Percentiles rank a stretch among this genome's conserved stretches.
Evolutionary conservation across 176 grass and related monocot genomes (phyloP).

Genomic region (Guadua angustifolia): DNA sequence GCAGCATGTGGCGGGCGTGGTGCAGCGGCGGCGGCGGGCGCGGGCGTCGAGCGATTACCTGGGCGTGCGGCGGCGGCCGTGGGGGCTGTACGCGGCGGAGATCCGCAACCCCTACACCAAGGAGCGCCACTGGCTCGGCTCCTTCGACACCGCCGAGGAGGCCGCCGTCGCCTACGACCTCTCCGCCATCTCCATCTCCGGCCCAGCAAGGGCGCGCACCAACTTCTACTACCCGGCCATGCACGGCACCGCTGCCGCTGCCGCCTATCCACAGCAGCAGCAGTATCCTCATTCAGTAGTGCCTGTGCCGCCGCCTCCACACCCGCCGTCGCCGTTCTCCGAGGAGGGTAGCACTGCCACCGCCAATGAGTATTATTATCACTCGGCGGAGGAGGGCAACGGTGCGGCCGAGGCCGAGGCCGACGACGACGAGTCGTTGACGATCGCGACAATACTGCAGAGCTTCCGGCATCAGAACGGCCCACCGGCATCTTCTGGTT

Average conservation of each 20-base stretch:
- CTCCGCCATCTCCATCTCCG: constrained; percentile 66
- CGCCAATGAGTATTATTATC: background rate
- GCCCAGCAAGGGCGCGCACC: constrained; percentile 50
- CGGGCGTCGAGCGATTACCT: constrained; percentile 73
- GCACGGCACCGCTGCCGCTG: background rate
- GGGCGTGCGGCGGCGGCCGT: constrained; percentile 74
- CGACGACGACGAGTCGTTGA: constrained; percentile 66
- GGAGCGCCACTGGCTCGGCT: constrained; percentile 79
- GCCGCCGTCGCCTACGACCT: constrained; percentile 62
- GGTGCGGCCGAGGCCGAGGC: background rate
- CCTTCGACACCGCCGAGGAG: constrained; percentile 88
- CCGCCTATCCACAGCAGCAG: background rate
- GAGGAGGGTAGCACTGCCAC: background rate
- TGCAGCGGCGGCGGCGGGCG: constrained; percentile 38
- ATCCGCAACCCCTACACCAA: constrained; percentile 88
- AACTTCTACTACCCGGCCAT: constrained; percentile 67
- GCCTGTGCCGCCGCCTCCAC: background rate
- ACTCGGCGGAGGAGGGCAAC: constrained; percentile 4
- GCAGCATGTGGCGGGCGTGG: background rate
- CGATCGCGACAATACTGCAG: constrained; percentile 69
- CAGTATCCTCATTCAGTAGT: background rate
- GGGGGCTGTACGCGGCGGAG: constrained; percentile 88
- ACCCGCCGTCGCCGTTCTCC: background rate
- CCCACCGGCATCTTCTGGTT: background rate
- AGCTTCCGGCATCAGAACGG: constrained; percentile 57